phyloP scores from a whole-genome alignment of 352 stramenopile genomes.

The Globisporangium camurandrum region DNA sequence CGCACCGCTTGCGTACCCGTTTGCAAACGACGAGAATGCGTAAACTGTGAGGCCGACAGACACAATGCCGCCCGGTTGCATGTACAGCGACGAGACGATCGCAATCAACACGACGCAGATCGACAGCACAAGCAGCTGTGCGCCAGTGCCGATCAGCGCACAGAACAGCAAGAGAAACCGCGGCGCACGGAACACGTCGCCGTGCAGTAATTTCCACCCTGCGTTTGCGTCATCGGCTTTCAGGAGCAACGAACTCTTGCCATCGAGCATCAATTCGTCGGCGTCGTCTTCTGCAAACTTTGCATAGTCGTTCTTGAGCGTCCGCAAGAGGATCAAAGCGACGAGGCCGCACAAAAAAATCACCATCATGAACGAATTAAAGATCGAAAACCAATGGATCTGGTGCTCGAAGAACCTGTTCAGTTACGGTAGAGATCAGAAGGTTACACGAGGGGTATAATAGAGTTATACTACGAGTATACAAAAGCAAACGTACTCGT shows the following conservation, averaged over 20 bases:
- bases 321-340: constrained; percentile 90
- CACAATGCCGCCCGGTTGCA: constrained; percentile 94
- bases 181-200: constrained; percentile 92
- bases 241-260: constrained; percentile 70
- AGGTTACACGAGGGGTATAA: not conserved
- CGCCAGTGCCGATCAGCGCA: constrained; percentile 94
- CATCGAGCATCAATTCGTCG: constrained; percentile 79
- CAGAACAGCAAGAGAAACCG: constrained; percentile 91
- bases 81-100: constrained; percentile 93
- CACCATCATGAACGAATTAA: constrained; percentile 98
- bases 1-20: constrained; percentile 84
- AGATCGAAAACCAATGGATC: constrained; percentile 98
- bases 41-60: constrained; percentile 94
- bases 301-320: constrained; percentile 92
- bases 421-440: not conserved
- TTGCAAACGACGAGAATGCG: constrained; percentile 87
- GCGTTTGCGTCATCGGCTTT: constrained; percentile 82
- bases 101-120: constrained; percentile 94
- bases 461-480: not conserved
- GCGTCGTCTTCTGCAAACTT: constrained; percentile 85
- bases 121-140: constrained; percentile 92
- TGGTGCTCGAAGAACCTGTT: constrained; percentile 98
- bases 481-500: constrained; percentile 77
- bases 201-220: constrained; percentile 96
- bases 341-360: constrained; percentile 94